These are phyloP conservation scores for Mycosarcoma maydis DNA, from an alignment of 1,284 basidiomycete genomes.

Conservation along the genomic window DNA sequence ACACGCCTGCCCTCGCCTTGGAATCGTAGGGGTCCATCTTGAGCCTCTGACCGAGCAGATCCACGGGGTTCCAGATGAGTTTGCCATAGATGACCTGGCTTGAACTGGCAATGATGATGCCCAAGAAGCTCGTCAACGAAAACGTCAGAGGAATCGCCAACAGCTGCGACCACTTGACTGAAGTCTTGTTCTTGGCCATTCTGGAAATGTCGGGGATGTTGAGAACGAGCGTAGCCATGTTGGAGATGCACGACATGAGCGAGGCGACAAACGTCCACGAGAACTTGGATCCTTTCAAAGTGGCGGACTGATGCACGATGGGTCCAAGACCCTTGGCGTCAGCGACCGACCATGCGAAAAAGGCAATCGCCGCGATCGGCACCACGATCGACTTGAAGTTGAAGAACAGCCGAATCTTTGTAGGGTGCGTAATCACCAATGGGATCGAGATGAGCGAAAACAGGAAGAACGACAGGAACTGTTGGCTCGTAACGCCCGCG, in stretches of 20 bases:
- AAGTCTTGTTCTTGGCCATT: constrained; percentile 44
- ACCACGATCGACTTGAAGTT: constrained; percentile 78
- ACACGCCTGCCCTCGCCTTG: constrained; percentile 67
- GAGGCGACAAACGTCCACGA: constrained; percentile 80
- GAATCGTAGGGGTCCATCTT: constrained; percentile 74
- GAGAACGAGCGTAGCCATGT: constrained; percentile 54
- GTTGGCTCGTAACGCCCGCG: constrained; percentile 76
- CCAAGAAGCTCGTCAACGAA: constrained; percentile 81
- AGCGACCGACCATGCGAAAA: constrained; percentile 83
- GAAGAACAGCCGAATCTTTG: constrained; percentile 84
- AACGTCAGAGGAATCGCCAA: constrained; percentile 78
- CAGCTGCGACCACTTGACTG: constrained; percentile 51
- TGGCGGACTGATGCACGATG: constrained; percentile 77
- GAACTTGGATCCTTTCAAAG: constrained; percentile 76
- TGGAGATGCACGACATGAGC: constrained; percentile 48
- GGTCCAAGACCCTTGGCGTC: constrained; percentile 79
- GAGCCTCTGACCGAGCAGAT: constrained; percentile 77
- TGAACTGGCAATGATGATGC: constrained; percentile 80
- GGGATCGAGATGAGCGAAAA: constrained; percentile 85
- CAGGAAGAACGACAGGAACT: constrained; percentile 82
- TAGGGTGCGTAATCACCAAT: constrained; percentile 81
- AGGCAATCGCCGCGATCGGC: constrained; percentile 71
- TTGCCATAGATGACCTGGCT: constrained; percentile 79
- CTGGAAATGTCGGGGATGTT: constrained; percentile 59
- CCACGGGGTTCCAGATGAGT: constrained; percentile 82